Percentiles rank a stretch among this genome's conserved stretches.
These are phyloP conservation scores for Ophiosphaerella narmari DNA, from an alignment of 2,329 filamentous ascomycete genomes.

Conservation along the genomic window DNA sequence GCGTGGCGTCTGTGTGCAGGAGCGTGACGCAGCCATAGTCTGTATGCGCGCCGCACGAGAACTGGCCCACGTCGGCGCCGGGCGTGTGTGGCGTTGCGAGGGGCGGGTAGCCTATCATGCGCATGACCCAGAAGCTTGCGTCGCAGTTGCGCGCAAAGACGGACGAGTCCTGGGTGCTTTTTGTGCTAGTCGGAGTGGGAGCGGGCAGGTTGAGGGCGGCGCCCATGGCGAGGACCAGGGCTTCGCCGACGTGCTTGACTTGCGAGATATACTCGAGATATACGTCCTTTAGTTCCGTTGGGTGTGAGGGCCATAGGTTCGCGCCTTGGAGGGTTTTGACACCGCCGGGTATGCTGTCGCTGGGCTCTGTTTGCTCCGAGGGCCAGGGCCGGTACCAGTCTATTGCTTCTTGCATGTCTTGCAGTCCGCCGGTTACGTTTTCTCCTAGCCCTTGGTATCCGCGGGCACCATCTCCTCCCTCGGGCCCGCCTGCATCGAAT, in stretches of 20 bases:
- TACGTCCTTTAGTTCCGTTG: constrained; percentile 28
- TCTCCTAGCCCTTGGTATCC: constrained; percentile 47
- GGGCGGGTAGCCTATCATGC: constrained; percentile 48
- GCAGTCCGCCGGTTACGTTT: constrained; percentile 41
- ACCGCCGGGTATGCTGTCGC: constrained; percentile 20
- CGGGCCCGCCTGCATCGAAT: constrained; percentile 34
- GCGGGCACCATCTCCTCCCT: constrained; percentile 44
- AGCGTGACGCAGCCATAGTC: constrained; percentile 56
- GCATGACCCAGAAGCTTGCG: constrained; percentile 48
- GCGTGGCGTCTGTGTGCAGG: constrained; percentile 51
- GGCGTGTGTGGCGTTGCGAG: constrained; percentile 11
- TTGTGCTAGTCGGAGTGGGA: not conserved
- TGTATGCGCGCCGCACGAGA: constrained; percentile 50
- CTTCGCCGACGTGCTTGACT: constrained; percentile 37
- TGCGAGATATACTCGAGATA: constrained; percentile 41
- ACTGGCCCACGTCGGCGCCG: constrained; percentile 25
- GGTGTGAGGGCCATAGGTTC: constrained; percentile 51
- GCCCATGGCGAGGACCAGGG: constrained; percentile 47
- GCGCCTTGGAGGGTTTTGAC: constrained; percentile 45
- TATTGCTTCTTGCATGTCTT: constrained; percentile 48
- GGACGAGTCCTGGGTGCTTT: constrained; percentile 28
- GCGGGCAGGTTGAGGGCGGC: constrained; percentile 39
- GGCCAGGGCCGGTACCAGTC: constrained; percentile 47
- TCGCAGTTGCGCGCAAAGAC: constrained; percentile 40
- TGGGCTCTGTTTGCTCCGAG: constrained; percentile 11